Conservation (phyloP, 805 yeast species). For the Starmerella floris region DNA sequence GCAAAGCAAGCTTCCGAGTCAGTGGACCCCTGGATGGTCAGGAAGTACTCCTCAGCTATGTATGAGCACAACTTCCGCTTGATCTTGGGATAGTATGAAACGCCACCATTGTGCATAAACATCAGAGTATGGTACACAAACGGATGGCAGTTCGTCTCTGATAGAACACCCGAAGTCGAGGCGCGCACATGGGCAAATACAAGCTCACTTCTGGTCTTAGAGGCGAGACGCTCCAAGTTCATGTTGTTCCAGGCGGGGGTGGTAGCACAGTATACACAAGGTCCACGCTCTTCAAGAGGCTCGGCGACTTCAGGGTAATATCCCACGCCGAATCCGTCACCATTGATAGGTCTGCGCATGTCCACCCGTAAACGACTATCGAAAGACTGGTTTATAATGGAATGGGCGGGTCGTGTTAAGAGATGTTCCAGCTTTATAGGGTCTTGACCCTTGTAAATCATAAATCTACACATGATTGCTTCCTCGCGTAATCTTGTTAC, state of each 20-base stretch:
- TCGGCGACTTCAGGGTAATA: slow-evolving; percentile 57
- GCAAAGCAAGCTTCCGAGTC: slow-evolving; percentile 96
- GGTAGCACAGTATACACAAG: slow-evolving; percentile 87
- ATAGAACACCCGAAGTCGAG: slow-evolving; percentile 81
- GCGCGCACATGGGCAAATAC: slow-evolving; percentile 96
- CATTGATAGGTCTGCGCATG: slow-evolving; percentile 82
- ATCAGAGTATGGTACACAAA: slow-evolving; percentile 73
- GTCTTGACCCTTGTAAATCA: slow-evolving; percentile 84
- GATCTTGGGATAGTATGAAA: slow-evolving; percentile 56
- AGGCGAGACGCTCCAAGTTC: slow-evolving; percentile 72
- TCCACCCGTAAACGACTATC: slow-evolving; percentile 82
- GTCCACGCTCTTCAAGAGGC: slow-evolving; percentile 45
- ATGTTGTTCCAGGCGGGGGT: slow-evolving; percentile 94
- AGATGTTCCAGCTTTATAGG: slow-evolving; percentile 75
- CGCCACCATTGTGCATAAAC: slow-evolving; percentile 92
- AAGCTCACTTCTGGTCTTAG: slow-evolving; percentile 68
- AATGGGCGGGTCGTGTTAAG: slow-evolving; percentile 89
- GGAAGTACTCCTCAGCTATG: slow-evolving; percentile 66
- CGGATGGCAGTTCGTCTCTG: slow-evolving; percentile 96
- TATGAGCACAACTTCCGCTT: slow-evolving; percentile 62
- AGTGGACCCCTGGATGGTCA: slow-evolving; percentile 79
- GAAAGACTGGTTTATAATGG: slow-evolving; percentile 90
- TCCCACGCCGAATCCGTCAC: slow-evolving; percentile 97
- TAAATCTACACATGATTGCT: slow-evolving; percentile 86
- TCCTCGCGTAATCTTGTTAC: too few relatives aligned